Conservation (phyloP, 768 basidiomycete genomes). For the Phaeolepiota aurea region DNA sequence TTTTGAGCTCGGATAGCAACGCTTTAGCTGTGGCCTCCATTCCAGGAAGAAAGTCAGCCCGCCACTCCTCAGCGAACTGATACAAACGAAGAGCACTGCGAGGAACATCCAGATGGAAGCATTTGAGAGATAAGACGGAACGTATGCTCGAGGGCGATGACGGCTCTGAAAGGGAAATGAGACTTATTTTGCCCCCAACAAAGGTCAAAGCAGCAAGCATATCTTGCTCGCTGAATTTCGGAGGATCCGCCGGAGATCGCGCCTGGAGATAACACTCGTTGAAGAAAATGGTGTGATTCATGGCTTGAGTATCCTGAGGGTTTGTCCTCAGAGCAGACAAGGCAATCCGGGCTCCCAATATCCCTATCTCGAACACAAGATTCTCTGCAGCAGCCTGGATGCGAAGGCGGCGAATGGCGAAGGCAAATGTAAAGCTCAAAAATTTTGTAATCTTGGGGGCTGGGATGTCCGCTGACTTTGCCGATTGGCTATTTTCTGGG, state of each 20-base stretch:
- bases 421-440: constrained; percentile 25
- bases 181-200: constrained; percentile 34
- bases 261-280: constrained; percentile 50
- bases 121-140: constrained; percentile 33
- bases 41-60: constrained; percentile 67
- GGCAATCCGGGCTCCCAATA: constrained; percentile 29
- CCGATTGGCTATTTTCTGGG: too few relatives aligned
- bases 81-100: constrained; percentile 77
- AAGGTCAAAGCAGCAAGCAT: constrained; percentile 56
- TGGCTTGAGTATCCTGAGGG: constrained; percentile 26
- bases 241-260: constrained; percentile 35
- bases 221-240: constrained; percentile 36
- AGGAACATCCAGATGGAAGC: constrained; percentile 54
- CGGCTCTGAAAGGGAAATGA: constrained; percentile 37
- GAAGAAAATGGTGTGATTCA: constrained; percentile 40
- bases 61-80: constrained; percentile 77
- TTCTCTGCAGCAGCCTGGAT: constrained; percentile 67
- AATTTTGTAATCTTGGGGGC: constrained; percentile 10
- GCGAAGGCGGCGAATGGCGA: constrained; percentile 33
- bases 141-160: constrained; percentile 28
- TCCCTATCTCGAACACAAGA: constrained; percentile 53
- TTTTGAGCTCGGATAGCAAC: constrained; percentile 55
- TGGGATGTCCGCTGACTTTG: too few relatives aligned
- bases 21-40: constrained; percentile 61
- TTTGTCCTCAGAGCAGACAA: constrained; percentile 22